These are phyloP conservation scores for Pleurotus giganteus DNA, from an alignment of 768 basidiomycete species.

Conservation along the genomic window DNA sequence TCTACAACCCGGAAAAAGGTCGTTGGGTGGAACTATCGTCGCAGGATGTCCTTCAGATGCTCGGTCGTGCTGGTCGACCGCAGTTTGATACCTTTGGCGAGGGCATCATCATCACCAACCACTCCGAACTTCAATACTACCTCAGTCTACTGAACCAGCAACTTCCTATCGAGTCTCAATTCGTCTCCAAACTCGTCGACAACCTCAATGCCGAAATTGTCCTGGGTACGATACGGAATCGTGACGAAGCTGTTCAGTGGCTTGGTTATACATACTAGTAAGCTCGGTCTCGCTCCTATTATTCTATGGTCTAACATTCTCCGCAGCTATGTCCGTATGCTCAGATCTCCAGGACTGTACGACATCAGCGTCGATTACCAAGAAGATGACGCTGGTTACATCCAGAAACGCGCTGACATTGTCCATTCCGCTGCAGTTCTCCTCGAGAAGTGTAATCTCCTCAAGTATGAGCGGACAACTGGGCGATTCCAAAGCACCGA, in stretches of 20 bases:
- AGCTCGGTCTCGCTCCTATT: constrained; percentile 27
- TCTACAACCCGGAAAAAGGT: constrained; percentile 98
- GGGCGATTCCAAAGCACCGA: constrained; percentile 93
- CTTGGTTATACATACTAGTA: constrained; percentile 92
- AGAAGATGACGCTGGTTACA: constrained; percentile 75
- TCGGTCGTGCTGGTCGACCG: constrained; percentile 94
- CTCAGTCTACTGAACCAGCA: constrained; percentile 94
- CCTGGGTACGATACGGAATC: constrained; percentile 88
- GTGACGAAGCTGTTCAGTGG: constrained; percentile 98
- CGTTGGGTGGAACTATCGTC: constrained; percentile 94
- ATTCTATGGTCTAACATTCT: constrained; percentile 7
- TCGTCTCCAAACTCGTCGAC: constrained; percentile 88
- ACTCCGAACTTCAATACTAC: constrained; percentile 96
- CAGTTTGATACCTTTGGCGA: constrained; percentile 98
- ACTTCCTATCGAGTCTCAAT: constrained; percentile 95
- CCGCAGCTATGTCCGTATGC: constrained; percentile 88
- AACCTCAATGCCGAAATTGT: constrained; percentile 98
- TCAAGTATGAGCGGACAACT: constrained; percentile 89
- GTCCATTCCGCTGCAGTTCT: constrained; percentile 90
- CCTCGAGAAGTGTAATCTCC: constrained; percentile 89
- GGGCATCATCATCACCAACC: constrained; percentile 98
- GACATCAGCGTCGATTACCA: constrained; percentile 87
- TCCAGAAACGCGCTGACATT: constrained; percentile 95
- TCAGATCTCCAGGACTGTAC: constrained; percentile 85
- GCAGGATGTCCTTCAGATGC: constrained; percentile 98